Conservation (phyloP, 2,329 filamentous ascomycete species). For the Trichophyton equinum region DNA sequence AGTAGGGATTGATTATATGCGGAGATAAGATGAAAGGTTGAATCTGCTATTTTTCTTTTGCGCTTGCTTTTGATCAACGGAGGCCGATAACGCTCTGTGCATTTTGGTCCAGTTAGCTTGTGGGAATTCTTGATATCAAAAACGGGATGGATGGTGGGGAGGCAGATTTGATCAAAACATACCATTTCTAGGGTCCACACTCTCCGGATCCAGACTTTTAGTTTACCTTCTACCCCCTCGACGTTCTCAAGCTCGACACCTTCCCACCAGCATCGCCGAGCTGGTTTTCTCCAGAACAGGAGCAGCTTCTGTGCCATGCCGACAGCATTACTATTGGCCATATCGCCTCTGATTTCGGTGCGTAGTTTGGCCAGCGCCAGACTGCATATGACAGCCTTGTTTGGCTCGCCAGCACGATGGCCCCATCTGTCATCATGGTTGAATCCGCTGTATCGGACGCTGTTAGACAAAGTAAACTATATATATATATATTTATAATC, state of each 20-base stretch:
- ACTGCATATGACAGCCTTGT: conserved; percentile 97
- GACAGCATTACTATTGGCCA: conserved; percentile 63
- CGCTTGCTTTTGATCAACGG: conserved; percentile 7
- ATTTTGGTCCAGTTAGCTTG: neutral
- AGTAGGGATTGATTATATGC: neutral
- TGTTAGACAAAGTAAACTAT: neutral
- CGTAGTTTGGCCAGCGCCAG: conserved; percentile 83
- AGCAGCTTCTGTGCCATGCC: conserved; percentile 98
- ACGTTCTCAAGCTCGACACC: conserved; percentile 83
- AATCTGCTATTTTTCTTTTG: neutral
- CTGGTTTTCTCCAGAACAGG: conserved; percentile 95
- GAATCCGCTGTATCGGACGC: conserved; percentile 59
- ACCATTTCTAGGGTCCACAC: conserved; percentile 98
- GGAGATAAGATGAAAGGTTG: neutral
- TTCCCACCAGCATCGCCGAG: conserved; percentile 97
- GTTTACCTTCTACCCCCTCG: conserved; percentile 75
- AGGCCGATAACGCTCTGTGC: conserved; percentile 13
- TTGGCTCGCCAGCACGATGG: conserved; percentile 90
- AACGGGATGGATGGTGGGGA: no score
- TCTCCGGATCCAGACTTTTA: conserved; percentile 96
- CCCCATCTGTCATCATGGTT: conserved; percentile 94
- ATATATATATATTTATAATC: neutral
- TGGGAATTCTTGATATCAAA: conserved; percentile 1
- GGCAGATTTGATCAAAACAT: conserved; percentile 19
- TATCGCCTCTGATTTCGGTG: conserved; percentile 72